Evolutionary conservation across 2,329 filamentous ascomycete species (phyloP), one percentile per base, ranked within the genome.

Genomic region (Trichoderma polysporum): DNA sequence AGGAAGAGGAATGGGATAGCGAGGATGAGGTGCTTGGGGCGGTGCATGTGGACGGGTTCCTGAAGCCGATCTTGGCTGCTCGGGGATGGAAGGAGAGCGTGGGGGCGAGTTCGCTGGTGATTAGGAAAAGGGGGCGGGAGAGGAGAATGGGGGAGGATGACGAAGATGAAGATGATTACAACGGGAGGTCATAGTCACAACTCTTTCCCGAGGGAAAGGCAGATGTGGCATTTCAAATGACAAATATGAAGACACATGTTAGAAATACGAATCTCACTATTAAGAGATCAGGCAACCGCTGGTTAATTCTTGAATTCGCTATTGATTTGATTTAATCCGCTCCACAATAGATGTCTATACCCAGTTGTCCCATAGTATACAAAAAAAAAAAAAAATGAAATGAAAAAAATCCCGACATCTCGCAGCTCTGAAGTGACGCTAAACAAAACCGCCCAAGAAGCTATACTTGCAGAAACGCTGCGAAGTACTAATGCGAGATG

Each of bases 11-110:
- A 22, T 69, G 73, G 37, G 78, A 79, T 29, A 79, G 82, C 67
- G 84, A 81, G 71, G 85, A 83, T 66, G 86, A 88, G 72, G 84
- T 87, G 72, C 71, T 82, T 9, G 90, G 88, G 0, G 89, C 82
- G 0, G 86, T 91, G 22, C 90, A 91, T 71, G 83, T 87, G 1
- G 90, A 92, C 75, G 87, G 90, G 0, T 92, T 90, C 72, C 70
- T 92, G 71, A 80, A 81, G 73, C 83, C 85, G 4, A 82, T 91
- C 61, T 78, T 80, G 66, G 76, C 80, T 0, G 77, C 81, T 7
- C 77, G 73, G 50, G 85, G 84, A 0, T 87, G 84, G 85, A 76
- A 82, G 47, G 79, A 68, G 47, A 52, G 29, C 10, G 71, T 54
- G 37, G 66, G 52, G 41, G 37, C 54, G 58, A 50, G 47, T 25